Evolutionary conservation across 129 eudicot species (phyloP).

Genomic region (Oenanthe sinensis): DNA sequence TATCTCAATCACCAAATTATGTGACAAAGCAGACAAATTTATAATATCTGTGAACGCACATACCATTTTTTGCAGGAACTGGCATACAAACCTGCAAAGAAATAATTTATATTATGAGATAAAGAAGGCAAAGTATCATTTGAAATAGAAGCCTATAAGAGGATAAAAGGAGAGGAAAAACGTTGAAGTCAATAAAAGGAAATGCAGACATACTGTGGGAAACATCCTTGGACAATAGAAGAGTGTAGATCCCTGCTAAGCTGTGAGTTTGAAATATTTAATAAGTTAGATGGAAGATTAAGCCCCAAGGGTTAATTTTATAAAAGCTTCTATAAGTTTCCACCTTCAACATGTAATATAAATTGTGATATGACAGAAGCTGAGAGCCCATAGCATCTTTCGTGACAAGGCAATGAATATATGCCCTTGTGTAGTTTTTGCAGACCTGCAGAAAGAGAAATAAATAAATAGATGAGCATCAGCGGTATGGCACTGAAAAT

Average conservation of each 20-base stretch:
- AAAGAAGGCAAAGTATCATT: neutral
- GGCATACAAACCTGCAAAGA: constrained; percentile 74
- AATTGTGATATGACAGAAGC: constrained; percentile 86
- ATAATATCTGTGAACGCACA: neutral
- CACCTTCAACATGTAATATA: constrained; percentile 87
- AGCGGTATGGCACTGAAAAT: neutral
- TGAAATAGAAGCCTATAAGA: neutral
- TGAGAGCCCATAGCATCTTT: constrained; percentile 99
- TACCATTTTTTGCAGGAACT: constrained; percentile 85
- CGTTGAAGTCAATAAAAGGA: neutral
- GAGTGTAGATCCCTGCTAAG: constrained; percentile 93
- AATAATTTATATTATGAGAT: neutral
- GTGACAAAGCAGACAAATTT: neutral
- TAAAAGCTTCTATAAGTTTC: neutral
- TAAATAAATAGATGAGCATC: constrained; percentile 10
- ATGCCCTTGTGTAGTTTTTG: constrained; percentile 83
- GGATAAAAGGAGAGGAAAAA: neutral
- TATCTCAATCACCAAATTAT: neutral
- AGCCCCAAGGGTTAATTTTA: neutral
- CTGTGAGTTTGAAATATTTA: constrained; percentile 37
- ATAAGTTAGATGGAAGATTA: constrained; percentile 4
- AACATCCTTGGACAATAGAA: constrained; percentile 71
- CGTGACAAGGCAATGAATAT: constrained; percentile 91
- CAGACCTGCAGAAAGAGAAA: constrained; percentile 51
- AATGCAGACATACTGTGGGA: constrained; percentile 65